Base-by-base conservation (phyloP, 768 basidiomycete genomes). In the Roridomyces roridus region DNA sequence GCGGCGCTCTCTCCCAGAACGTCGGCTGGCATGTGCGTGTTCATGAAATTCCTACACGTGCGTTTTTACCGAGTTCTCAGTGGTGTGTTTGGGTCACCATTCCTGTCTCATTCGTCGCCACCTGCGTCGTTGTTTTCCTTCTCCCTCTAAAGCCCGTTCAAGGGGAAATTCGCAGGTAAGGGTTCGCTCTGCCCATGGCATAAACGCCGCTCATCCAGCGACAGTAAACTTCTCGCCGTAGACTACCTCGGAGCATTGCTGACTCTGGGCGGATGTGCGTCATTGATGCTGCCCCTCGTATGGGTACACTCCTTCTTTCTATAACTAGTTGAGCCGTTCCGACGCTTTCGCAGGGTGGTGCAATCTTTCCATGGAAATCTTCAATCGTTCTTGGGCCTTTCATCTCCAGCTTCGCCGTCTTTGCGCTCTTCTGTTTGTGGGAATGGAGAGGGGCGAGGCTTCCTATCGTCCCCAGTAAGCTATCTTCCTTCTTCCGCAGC, bases 11-110 rank as follows among this genome's bases (percentile, higher is more conserved):
- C 35, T 77, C 85, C 4, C 76, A 89, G 67, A 84, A 81, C 48
- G 83, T 78, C 5, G 79, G 79, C 46, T 89, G 88, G 88, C 74
- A 81, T 57, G 85, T 86, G 67, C 26, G 80, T 70, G 21, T 24
- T 37, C 3, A 25, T n/a, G 20, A n/a, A 43, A 15, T 24, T 12
- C 37, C 1, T 36, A 43, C 18, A 23, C 28, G 8, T 25, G 40
- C n/a, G n/a, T n/a, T n/a, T n/a, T n/a, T 0, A 23, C 35, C 28
- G 12, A 46, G 46, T 15, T 20, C 4, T 3, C 43, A 86, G 83
- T 90, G 89, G 88, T 89, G 87, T 66, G 89, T 89, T 68, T 90
- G 88, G 85, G 77, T 91, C 43, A 86, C 82, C 21, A 74, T 91
- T 1, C 89, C 89, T 0, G 65, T 87, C 3, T 83, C 87, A 0